A percentile compares a stretch with the other conserved stretches of the same genome.
phyloP scores from a whole-genome alignment of 164 flowering plant species.

The Liquidambar formosana region DNA sequence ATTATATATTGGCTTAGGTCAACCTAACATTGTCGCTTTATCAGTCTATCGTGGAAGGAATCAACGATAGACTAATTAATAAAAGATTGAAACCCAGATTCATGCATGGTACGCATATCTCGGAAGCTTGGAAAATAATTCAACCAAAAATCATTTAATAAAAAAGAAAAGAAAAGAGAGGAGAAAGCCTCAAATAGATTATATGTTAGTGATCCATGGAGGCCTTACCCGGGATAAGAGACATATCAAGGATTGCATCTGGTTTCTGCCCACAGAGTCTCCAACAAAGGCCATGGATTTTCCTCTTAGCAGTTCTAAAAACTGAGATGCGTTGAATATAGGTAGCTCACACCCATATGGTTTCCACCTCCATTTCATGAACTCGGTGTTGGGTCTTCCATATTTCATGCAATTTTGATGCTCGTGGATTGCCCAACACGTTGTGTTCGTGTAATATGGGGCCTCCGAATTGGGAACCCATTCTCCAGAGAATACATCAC shows the following conservation, averaged over 20 bases:
- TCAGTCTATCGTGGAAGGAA: too few species aligned
- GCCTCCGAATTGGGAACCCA: slow-evolving; percentile 30
- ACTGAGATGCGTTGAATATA: slow-evolving; percentile 29
- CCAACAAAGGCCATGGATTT: slow-evolving; percentile 42
- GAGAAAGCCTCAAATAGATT: too few species aligned
- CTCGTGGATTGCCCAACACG: slow-evolving; percentile 30
- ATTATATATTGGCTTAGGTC: too few species aligned
- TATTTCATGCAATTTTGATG: slow-evolving; percentile 41
- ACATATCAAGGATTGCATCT: slow-evolving; percentile 47
- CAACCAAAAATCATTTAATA: too few species aligned
- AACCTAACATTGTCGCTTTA: too few species aligned
- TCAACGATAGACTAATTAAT: too few species aligned
- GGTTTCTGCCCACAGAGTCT: slow-evolving; percentile 46
- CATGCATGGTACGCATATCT: too few species aligned
- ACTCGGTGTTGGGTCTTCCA: slow-evolving; percentile 37
- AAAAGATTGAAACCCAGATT: too few species aligned
- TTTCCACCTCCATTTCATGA: slow-evolving; percentile 44
- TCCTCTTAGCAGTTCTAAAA: slow-evolving; percentile 33
- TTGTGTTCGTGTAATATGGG: slow-evolving; percentile 32
- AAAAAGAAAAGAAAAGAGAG: too few species aligned
- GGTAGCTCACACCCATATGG: slow-evolving; percentile 43
- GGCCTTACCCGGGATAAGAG: slow-evolving; percentile 35
- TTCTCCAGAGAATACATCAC: slow-evolving; percentile 30
- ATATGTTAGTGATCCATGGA: neutral
- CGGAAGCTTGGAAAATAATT: too few species aligned